A percentile compares a stretch with the other conserved stretches of the same genome.
Conservation (phyloP, 768 basidiomycete species). For the Leccinellum albellum region DNA sequence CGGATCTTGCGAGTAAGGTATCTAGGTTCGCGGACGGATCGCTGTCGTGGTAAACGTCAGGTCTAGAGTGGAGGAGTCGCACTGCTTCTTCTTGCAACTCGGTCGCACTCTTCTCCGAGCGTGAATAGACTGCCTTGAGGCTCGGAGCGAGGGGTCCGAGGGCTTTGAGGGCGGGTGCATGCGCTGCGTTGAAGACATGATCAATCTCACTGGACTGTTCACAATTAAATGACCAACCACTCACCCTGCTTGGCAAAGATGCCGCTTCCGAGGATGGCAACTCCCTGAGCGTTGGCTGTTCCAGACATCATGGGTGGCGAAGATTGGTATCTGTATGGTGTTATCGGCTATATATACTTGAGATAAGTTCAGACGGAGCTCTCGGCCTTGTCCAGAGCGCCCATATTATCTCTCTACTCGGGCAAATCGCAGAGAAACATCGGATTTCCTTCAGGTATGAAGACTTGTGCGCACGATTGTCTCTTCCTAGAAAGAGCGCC, state of each 20-base stretch:
- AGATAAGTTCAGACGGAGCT: neutral
- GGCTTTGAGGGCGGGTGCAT: slow-evolving; percentile 69
- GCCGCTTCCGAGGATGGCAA: slow-evolving; percentile 80
- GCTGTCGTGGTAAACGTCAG: slow-evolving; percentile 56
- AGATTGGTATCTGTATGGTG: neutral
- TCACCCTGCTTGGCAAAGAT: slow-evolving; percentile 73
- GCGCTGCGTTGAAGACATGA: slow-evolving; percentile 41
- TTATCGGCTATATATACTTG: neutral
- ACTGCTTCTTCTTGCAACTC: slow-evolving; percentile 50
- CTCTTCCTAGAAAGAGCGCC: too few relatives aligned
- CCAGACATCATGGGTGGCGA: slow-evolving; percentile 34
- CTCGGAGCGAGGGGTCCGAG: slow-evolving; percentile 45
- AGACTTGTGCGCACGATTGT: too few relatives aligned
- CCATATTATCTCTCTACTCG: too few relatives aligned
- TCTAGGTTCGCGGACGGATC: slow-evolving; percentile 47
- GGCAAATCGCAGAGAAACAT: neutral
- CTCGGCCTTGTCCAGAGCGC: neutral
- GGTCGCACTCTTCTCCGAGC: slow-evolving; percentile 58
- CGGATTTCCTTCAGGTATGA: neutral
- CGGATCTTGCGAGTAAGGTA: slow-evolving; percentile 59
- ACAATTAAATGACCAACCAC: slow-evolving; percentile 17
- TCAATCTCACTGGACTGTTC: neutral
- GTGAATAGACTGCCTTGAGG: slow-evolving; percentile 75
- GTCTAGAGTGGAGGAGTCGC: slow-evolving; percentile 35
- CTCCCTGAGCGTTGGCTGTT: slow-evolving; percentile 38